Evolutionary conservation across 805 yeast genomes (phyloP), one percentile per base, ranked within the genome.

Genomic region (Saccharomyces kudriavzevii): DNA sequence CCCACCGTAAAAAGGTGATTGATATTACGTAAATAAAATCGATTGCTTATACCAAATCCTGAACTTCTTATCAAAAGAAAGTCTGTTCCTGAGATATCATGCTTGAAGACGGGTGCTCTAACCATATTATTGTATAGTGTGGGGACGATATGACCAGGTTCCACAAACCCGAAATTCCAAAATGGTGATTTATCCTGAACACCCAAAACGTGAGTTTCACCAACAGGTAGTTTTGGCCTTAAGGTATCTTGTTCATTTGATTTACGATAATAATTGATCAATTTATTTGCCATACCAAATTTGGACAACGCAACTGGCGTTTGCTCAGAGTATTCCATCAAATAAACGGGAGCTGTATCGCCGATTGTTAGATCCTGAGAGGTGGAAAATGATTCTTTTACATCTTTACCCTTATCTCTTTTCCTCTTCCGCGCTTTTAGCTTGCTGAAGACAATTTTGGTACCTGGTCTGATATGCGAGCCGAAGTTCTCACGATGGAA

Each of bases 131-230:
- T 94, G 72, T 94, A 94, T 48, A 92, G 72, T 0, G 99, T 88
- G 0, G 98, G 98, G 2, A 91, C 97, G 52, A 89, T 82, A 61
- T 86, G 89, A 2, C 99, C 99, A 2, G 90, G 88, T 48, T 89
- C 96, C 6, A 94, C 98, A 72, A 87, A 88, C 1, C 99, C 99
- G 73, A 90, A 94, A 68, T 91, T 94, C 98, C 99, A 94, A 67
- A 94, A 94, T 11, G 99, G 97, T 6, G 96, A 88, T 62, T 95
- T 79, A 70, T 94, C 99, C 66, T 91, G 96, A 0, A 89, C 88
- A n/a, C 97, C 97, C 40, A 94, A 74, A 2, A 94, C 96, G 70
- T 88, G 94, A 0, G 98, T 94, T 67, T 94, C 99, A 47, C 99
- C 99, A 45, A 90, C 77, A 1, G 89, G 80, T 27, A 90, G 75